Percentiles rank a stretch among this genome's conserved stretches.
These are phyloP conservation scores for Zygosaccharomyces sapae DNA, from an alignment of 1,139 yeast species.

Conservation along the genomic window DNA sequence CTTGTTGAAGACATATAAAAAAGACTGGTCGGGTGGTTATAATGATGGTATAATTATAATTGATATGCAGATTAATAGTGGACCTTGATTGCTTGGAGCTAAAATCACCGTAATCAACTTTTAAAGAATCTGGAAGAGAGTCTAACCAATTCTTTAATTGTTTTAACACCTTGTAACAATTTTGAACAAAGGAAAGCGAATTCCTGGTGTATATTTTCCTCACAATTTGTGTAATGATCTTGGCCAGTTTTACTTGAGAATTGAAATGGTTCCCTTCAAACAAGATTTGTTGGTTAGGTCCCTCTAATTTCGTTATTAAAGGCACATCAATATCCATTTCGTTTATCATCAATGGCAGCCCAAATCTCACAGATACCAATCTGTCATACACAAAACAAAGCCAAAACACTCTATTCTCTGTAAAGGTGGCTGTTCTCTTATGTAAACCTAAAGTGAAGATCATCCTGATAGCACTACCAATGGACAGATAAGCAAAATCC, in stretches of 20 bases:
- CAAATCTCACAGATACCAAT: constrained; percentile 13
- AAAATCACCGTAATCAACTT: constrained; percentile 13
- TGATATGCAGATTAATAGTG: constrained; percentile 19
- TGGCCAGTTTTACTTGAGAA: constrained; percentile 14
- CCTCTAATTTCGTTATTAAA: neutral
- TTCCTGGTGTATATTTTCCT: constrained; percentile 15
- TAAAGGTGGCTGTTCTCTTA: constrained; percentile 4
- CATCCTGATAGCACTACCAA: constrained; percentile 14
- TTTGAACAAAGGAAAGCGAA: constrained; percentile 13
- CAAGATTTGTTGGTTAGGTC: constrained; percentile 6
- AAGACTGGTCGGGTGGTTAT: constrained; percentile 19
- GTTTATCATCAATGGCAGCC: constrained; percentile 13
- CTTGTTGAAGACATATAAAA: constrained; percentile 18
- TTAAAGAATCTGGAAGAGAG: constrained; percentile 8
- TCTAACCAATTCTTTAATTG: constrained; percentile 13
- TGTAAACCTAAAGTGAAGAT: constrained; percentile 13
- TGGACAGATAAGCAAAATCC: constrained; percentile 7
- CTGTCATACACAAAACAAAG: constrained; percentile 16
- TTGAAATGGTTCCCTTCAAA: constrained; percentile 13
- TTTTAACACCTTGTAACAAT: constrained; percentile 12
- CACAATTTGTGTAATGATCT: constrained; percentile 12
- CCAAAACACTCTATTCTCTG: constrained; percentile 14
- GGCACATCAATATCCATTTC: constrained; percentile 15
- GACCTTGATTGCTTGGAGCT: constrained; percentile 11
- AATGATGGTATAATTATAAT: constrained; percentile 19